Base-by-base conservation (phyloP, 2,329 filamentous ascomycete species). In the Calonectria henricotiae region DNA sequence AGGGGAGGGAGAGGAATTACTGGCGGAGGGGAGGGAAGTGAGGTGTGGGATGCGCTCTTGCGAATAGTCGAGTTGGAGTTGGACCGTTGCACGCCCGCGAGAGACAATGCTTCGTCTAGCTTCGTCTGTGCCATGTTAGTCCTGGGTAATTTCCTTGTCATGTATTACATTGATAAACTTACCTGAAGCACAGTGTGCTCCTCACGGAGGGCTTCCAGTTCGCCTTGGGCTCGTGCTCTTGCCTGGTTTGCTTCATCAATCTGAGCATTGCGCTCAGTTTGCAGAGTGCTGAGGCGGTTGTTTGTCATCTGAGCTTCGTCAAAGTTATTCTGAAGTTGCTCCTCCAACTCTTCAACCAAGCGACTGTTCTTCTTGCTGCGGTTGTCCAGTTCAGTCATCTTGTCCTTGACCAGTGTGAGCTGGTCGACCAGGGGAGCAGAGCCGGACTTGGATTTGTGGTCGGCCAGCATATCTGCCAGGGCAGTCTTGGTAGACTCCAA, bases 1-100 rank as follows among this genome's bases (percentile, higher is more conserved):
- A 99, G 88, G 44, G 96, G 96, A 2, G 96, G 96, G 39, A 99
- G 89, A n/a, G 96, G 96, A 76, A 98, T 98, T 0, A 94, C 95
- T 0, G 96, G 96, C 5, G 96, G 96, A 32, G 96, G 96, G 1
- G 96, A 98, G 2, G 96, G 96, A 12, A 98, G 86, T 3, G 95
- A 96, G 13, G 90, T 89, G 55, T 95, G 92, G 0, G 94, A 96
- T 27, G 90, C 87, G 78, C 93, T 96, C 87, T 98, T 98, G 79
- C 94, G 93, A 49, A 96, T 88, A 74, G 92, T 93, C 15, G 93
- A 93, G 73, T 84, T 84, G 47, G 90, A 91, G 81, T 90, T 89
- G 62, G 90, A 89, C 65, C 90, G 85, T 76, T 90, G 89, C 17
- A 86, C 83, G 1, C 82, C 88, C 30, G 84, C 82, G 17, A 68